A percentile compares a stretch with the other conserved stretches of the same genome.
Conservation (phyloP, 306 rosid species). For the Acacia melanoxylon region DNA sequence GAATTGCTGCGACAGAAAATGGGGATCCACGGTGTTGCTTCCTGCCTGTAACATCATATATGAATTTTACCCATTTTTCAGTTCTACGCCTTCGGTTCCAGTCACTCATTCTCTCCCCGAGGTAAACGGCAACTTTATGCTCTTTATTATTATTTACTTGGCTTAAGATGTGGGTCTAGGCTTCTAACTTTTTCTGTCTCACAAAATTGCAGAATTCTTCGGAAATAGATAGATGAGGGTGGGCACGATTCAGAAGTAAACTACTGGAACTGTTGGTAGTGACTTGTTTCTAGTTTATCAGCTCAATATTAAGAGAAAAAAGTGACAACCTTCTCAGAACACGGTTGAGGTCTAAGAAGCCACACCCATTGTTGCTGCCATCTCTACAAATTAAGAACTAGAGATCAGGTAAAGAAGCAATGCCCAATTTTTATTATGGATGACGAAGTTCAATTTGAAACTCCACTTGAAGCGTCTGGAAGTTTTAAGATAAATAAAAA, state of each 20-base stretch:
- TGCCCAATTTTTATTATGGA: too few species aligned
- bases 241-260: neutral
- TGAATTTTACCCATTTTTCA: conserved; percentile 34
- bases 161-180: neutral
- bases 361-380: too few species aligned
- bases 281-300: neutral
- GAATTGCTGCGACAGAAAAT: conserved; percentile 28
- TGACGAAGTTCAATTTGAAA: too few species aligned
- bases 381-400: too few species aligned
- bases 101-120: conserved; percentile 14
- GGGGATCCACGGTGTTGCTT: conserved; percentile 23
- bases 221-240: conserved; percentile 8
- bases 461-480: too few species aligned
- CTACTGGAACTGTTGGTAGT: neutral
- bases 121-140: conserved; percentile 26
- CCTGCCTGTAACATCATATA: conserved; percentile 34
- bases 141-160: neutral
- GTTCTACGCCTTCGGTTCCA: neutral
- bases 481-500: too few species aligned
- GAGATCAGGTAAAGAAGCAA: too few species aligned
- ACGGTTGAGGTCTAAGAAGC: too few species aligned
- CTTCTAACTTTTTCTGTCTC: conserved; percentile 14
- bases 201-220: conserved; percentile 18
- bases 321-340: neutral
- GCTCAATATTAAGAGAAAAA: neutral